Conservation (phyloP, 1,139 yeast species). For the Saccharomyces pastorianus region DNA sequence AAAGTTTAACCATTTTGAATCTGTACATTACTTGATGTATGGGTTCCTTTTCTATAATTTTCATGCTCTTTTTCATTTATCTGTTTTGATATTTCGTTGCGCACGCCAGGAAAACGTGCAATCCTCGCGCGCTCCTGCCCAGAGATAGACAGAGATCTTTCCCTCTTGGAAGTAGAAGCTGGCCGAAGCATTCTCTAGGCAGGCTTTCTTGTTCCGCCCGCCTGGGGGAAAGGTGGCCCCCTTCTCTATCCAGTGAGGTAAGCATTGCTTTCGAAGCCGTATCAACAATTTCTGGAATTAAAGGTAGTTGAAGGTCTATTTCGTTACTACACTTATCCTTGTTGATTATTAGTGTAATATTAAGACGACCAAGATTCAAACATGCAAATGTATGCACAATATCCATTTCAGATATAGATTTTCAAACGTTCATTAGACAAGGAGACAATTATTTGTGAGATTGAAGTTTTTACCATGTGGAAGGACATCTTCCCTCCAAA, state of each 20-base stretch:
- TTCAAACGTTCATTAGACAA: background rate
- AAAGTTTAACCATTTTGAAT: background rate
- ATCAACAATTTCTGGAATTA: background rate
- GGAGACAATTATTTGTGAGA: background rate
- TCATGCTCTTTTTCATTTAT: background rate
- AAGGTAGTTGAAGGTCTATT: background rate
- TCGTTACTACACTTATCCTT: background rate
- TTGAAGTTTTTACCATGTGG: background rate
- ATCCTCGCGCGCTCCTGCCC: background rate
- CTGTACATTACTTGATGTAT: background rate
- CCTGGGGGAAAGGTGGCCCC: background rate
- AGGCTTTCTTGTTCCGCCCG: background rate
- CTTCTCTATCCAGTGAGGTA: background rate
- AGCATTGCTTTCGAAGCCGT: background rate
- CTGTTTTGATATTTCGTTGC: background rate
- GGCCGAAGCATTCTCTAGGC: background rate
- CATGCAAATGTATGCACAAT: constrained; percentile 30
- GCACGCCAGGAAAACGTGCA: background rate
- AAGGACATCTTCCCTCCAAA: background rate
- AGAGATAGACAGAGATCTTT: background rate
- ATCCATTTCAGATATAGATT: constrained; percentile 1
- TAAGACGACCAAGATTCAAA: constrained; percentile 26
- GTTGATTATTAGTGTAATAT: background rate
- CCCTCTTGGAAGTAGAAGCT: background rate
- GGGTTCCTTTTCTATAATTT: background rate